A percentile compares a stretch with the other conserved stretches of the same genome.
Conservation (phyloP, 2,329 filamentous ascomycete species). For the Penicillium sp. region DNA sequence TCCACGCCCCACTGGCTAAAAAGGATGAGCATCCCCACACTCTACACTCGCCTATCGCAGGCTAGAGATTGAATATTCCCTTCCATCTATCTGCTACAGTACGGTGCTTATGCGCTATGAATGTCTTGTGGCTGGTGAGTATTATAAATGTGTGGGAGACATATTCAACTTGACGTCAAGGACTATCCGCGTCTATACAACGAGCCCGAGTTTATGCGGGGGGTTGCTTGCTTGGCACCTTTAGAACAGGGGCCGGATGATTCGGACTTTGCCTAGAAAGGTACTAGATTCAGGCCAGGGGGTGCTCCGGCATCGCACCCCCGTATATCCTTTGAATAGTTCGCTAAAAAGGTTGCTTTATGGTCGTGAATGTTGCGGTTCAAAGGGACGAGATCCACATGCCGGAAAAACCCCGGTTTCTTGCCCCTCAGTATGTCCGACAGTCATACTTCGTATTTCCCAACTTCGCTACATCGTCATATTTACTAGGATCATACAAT, state of each 20-base stretch:
- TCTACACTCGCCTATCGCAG: slow-evolving; percentile 7
- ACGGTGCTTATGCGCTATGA: not conserved
- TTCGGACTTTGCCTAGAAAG: not conserved
- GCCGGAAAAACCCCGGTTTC: not conserved
- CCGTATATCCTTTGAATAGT: not conserved
- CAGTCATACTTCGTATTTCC: not conserved
- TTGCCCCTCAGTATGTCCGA: not conserved
- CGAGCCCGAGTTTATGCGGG: not conserved
- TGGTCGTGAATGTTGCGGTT: not conserved
- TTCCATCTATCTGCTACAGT: not conserved
- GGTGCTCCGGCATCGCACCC: not conserved
- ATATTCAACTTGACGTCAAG: not conserved
- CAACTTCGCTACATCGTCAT: not conserved
- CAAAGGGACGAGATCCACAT: not conserved
- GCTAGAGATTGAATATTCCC: slow-evolving; percentile 1
- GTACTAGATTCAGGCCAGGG: not conserved
- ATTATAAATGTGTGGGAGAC: not conserved
- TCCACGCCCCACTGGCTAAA: slow-evolving; percentile 11
- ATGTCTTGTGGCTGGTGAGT: not conserved
- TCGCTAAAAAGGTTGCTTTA: not conserved
- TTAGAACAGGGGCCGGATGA: not conserved
- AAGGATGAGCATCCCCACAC: slow-evolving; percentile 19
- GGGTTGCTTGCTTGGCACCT: not conserved
- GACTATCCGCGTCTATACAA: not conserved
- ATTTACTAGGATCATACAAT: not conserved